Conservation (phyloP, 116 monocot species). For the Cymodocea nodosa region DNA sequence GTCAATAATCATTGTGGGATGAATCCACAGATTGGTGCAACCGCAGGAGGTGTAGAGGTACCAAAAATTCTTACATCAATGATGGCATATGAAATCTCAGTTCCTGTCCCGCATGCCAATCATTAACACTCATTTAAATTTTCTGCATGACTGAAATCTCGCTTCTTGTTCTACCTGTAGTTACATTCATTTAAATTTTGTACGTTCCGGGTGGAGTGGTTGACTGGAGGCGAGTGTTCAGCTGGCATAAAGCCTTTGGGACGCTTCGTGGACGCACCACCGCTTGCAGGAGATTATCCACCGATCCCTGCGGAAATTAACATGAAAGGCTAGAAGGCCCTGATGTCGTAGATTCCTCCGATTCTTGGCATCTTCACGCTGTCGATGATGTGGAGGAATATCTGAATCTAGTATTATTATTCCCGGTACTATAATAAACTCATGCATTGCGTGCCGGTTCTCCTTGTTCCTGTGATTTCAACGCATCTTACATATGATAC, state of each 20-base stretch:
- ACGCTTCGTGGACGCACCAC: conserved; percentile 44
- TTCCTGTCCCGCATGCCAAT: no score
- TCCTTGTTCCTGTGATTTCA: no score
- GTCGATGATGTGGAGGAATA: no score
- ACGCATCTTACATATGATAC: no score
- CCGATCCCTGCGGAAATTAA: conserved; percentile 56
- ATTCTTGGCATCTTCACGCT: background rate
- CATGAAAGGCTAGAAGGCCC: conserved; percentile 33
- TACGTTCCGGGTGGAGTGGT: conserved; percentile 68
- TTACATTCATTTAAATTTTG: background rate
- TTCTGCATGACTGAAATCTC: no score
- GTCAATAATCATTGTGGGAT: no score
- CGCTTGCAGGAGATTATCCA: conserved; percentile 37
- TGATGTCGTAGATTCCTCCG: background rate
- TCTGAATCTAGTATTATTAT: no score
- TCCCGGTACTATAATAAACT: no score
- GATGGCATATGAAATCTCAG: background rate
- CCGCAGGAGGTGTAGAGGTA: conserved; percentile 82
- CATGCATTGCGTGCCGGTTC: no score
- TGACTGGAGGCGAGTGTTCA: conserved; percentile 80
- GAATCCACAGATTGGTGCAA: conserved; percentile 58
- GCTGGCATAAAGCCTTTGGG: conserved; percentile 88
- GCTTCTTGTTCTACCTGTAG: background rate
- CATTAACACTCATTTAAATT: no score
- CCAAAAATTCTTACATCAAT: conserved; percentile 30